These are phyloP conservation scores for Scenedesmus sp. DNA, from an alignment of 163 green algal species.

Conservation along the genomic window DNA sequence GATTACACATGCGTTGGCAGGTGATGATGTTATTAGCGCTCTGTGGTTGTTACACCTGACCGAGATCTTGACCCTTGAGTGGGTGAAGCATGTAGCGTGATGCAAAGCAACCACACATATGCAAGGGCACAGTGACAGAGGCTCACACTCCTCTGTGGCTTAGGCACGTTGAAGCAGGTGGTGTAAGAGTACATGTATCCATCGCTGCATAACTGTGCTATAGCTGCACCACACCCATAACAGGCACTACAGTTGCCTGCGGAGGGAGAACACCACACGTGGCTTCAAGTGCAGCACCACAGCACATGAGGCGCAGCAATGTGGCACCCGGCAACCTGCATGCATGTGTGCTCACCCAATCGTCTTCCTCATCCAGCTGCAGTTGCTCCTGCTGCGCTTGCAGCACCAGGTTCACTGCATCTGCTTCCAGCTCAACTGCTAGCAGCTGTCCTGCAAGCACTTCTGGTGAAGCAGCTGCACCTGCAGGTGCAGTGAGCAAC, in stretches of 20 bases:
- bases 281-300: neutral
- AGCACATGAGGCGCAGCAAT: neutral
- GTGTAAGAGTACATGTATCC: neutral
- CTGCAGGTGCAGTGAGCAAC: neutral
- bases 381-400: conserved; percentile 22
- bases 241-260: neutral
- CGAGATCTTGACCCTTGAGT: too few relatives aligned
- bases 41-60: too few relatives aligned
- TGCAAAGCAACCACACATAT: too few relatives aligned
- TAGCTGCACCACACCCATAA: neutral
- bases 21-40: neutral
- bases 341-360: conserved; percentile 32
- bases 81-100: too few relatives aligned
- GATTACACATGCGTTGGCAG: neutral
- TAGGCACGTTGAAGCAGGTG: neutral
- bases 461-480: neutral
- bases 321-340: too few relatives aligned
- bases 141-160: too few relatives aligned
- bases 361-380: conserved; percentile 1
- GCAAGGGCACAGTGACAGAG: too few relatives aligned
- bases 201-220: too few relatives aligned
- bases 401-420: conserved; percentile 10
- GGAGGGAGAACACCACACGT: neutral
- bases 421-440: conserved; percentile 30
- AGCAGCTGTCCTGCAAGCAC: conserved; percentile 40